Base-by-base conservation (phyloP, 2,329 filamentous ascomycete genomes). In the Epichloe typhina region DNA sequence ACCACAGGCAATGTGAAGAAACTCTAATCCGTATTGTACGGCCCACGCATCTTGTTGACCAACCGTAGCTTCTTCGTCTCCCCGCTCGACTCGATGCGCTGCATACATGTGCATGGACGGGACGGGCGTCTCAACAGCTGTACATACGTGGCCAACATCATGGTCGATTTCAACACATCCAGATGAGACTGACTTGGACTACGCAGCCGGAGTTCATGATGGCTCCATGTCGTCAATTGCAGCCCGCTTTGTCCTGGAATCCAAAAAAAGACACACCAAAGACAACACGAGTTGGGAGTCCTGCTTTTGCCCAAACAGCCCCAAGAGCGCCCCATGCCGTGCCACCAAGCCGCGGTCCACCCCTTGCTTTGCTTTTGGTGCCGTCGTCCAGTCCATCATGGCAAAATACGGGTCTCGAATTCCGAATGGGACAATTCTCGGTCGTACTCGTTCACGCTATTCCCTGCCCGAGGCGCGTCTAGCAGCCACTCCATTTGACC, bases 391-490 rank as follows among this genome's bases (percentile, higher is more conserved):
- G 17, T 9, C 40, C 36, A 47, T 26, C 35, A 26, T 21, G 43
- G n/a, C 11, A 13, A 13, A 38, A n/a, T 35, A 49, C 52, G 52
- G 55, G 46, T 36, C 54, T 47, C 50, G 43, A 46, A 47, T 39
- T 53, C 54, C 57, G 53, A 57, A 64, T 62, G 61, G 62, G 60
- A 54, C 55, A 57, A 62, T 61, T 59, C 62, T 65, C 63, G 63
- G 63, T 62, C 57, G 58, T 65, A 65, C 60, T 65, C 57, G 52
- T 55, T 52, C 52, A 9, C 62, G 58, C 61, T 61, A 62, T 56
- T 52, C 54, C 56, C 55, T 50, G 52, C 23, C 45, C 33, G 31
- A 37, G 47, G 46, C 52, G 41, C 40, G n/a, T 40, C 40, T 41
- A 36, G 43, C 47, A n/a, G 36, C 37, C 43, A 46, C 52, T 42